Base-by-base conservation (phyloP, 176 grass and related monocot genomes). In the Puya raimondii region DNA sequence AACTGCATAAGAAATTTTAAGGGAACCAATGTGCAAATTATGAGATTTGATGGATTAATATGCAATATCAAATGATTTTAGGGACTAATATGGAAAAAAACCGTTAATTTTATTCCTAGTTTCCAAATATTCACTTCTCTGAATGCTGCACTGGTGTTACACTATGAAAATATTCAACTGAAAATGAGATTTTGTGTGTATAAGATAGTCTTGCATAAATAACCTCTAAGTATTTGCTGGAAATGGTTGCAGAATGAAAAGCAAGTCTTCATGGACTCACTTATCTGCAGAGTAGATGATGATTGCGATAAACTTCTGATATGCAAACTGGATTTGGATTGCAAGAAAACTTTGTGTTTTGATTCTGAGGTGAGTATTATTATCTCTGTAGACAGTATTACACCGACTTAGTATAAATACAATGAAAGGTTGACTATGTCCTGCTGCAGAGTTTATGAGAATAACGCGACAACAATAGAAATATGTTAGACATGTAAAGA, bases 251-350 rank as follows among this genome's bases (percentile, higher is more conserved):
- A 92, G 89, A 87, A 52, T 29, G 77, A 87, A 65, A 80, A 90
- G 73, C 82, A 92, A 67, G 79, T 96, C 66, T 96, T 96, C 71
- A 90, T 96, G 93, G 86, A 96, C 72, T 96, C 93, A 26, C 86
- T 96, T 78, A 96, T 96, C 75, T 96, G 89, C 68, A 92, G 85
- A 87, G 50, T 92, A 74, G 86, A 92, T 73, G 76, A 80, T 72
- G 74, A 92, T 50, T 96, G 89, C 69, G 74, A 87, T 22, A 96
- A 87, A 84, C 84, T 96, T 83, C 78, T 96, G 69, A 83, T 83
- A 57, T 96, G 93, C 77, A 89, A 89, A 79, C 72, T 90, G 66
- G 93, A 96, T 82, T 79, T 85, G 73, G 93, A 92, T 74, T 92
- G 89, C 85, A 79, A 82, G 79, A 96, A 89, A 85, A 77, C 65